phyloP scores from a whole-genome alignment of 2,329 filamentous ascomycete genomes.

The Coleophoma cylindrospora region DNA sequence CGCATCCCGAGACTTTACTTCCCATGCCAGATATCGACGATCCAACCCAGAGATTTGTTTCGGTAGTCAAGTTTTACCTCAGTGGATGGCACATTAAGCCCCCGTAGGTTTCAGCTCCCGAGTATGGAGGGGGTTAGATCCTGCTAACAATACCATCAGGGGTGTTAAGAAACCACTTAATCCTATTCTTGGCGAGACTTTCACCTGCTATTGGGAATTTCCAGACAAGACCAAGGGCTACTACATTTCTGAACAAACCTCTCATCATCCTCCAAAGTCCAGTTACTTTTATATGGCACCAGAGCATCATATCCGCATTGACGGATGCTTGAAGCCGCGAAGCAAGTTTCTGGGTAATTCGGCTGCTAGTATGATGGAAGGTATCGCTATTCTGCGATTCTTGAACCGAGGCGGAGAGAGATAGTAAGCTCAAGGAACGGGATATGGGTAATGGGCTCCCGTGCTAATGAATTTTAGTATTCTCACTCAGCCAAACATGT shows the following conservation, averaged over 20 bases:
- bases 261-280: conserved; percentile 95
- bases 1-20: conserved; percentile 91
- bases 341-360: conserved; percentile 97
- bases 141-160: conserved; percentile 36
- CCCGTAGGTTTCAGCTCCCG: conserved; percentile 53
- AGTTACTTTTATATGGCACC: conserved; percentile 99
- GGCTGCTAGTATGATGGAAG: conserved; percentile 97
- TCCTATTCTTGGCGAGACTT: conserved; percentile 91
- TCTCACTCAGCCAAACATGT: conserved; percentile 98
- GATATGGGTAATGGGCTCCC: neutral
- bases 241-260: conserved; percentile 97
- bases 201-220: conserved; percentile 94
- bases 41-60: conserved; percentile 82
- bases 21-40: conserved; percentile 85
- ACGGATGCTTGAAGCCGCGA: conserved; percentile 89
- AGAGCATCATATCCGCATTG: conserved; percentile 88
- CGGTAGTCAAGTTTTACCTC: conserved; percentile 96
- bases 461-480: conserved; percentile 48
- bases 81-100: conserved; percentile 99
- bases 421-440: conserved; percentile 61
- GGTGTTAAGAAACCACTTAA: conserved; percentile 98
- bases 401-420: conserved; percentile 80
- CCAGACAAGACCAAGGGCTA: conserved; percentile 80
- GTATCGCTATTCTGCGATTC: conserved; percentile 80
- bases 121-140: neutral